Percentiles rank a stretch among this genome's conserved stretches.
phyloP scores from a whole-genome alignment of 2,329 filamentous ascomycete genomes.

The Escovopsis sp. region DNA sequence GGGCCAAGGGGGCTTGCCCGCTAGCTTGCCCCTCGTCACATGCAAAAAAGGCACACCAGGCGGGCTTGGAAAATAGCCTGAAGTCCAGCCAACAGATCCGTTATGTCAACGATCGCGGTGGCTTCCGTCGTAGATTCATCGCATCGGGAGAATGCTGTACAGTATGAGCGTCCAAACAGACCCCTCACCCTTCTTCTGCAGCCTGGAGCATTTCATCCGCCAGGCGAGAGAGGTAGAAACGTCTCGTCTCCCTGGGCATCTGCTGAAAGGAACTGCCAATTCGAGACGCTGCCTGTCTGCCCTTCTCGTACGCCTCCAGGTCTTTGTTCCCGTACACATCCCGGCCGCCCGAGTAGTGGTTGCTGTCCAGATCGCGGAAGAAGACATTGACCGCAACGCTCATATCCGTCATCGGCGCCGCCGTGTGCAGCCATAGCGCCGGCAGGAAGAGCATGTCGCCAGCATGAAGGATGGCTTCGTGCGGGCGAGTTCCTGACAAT shows the following conservation, averaged over 20 bases:
- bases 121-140: too few species aligned
- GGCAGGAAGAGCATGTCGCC: constrained; percentile 73
- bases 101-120: too few species aligned
- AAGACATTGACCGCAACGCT: constrained; percentile 84
- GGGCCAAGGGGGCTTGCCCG: too few species aligned
- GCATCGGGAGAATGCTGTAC: too few species aligned
- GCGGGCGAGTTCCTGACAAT: constrained; percentile 39
- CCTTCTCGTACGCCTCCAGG: constrained; percentile 70
- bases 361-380: constrained; percentile 54
- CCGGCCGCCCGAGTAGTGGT: constrained; percentile 51
- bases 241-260: constrained; percentile 48
- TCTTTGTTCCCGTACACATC: constrained; percentile 87
- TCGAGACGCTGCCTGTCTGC: constrained; percentile 53
- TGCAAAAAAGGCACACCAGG: background rate
- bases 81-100: too few species aligned
- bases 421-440: constrained; percentile 71
- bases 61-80: background rate
- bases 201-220: constrained; percentile 44
- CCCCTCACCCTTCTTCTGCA: constrained; percentile 4
- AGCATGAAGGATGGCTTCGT: constrained; percentile 48
- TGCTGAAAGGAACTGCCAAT: constrained; percentile 49
- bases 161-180: too few species aligned
- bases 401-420: constrained; percentile 37
- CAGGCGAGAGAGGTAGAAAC: constrained; percentile 61
- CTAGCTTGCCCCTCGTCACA: too few species aligned